These are phyloP conservation scores for Talaromyces sp. DNA, from an alignment of 2,329 filamentous ascomycete species.

Conservation along the genomic window DNA sequence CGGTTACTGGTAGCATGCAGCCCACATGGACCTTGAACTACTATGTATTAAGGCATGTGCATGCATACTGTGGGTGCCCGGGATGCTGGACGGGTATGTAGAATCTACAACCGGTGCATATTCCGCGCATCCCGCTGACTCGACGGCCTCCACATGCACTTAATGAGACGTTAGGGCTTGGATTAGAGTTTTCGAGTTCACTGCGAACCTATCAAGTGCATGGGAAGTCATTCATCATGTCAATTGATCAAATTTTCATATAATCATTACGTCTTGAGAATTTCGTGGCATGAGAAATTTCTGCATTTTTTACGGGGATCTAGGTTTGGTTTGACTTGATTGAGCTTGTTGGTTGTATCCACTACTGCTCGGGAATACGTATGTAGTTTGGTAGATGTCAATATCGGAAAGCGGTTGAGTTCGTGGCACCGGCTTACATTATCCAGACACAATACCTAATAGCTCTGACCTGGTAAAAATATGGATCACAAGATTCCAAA, in stretches of 20 bases:
- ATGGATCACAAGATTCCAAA: background rate
- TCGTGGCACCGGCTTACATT: background rate
- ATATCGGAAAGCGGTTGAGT: background rate
- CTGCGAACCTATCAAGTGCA: background rate
- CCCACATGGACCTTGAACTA: background rate
- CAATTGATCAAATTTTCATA: background rate
- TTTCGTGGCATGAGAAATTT: background rate
- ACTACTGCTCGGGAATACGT: background rate
- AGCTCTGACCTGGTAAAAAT: background rate
- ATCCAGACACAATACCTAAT: background rate
- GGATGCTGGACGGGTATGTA: background rate
- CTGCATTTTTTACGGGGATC: background rate
- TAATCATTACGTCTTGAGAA: background rate
- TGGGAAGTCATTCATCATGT: background rate
- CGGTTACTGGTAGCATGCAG: background rate
- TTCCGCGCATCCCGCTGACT: background rate
- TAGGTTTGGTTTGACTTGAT: background rate
- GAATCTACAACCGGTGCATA: background rate
- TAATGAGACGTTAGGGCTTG: background rate
- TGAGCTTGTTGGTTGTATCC: background rate
- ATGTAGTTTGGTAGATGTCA: background rate
- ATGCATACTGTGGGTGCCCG: background rate
- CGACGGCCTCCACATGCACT: background rate
- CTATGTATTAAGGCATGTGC: background rate
- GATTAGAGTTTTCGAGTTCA: background rate